Evolutionary conservation across 306 rosid genomes (phyloP), one percentile per base, ranked within the genome.

Genomic region (Dicorynia guianensis): DNA sequence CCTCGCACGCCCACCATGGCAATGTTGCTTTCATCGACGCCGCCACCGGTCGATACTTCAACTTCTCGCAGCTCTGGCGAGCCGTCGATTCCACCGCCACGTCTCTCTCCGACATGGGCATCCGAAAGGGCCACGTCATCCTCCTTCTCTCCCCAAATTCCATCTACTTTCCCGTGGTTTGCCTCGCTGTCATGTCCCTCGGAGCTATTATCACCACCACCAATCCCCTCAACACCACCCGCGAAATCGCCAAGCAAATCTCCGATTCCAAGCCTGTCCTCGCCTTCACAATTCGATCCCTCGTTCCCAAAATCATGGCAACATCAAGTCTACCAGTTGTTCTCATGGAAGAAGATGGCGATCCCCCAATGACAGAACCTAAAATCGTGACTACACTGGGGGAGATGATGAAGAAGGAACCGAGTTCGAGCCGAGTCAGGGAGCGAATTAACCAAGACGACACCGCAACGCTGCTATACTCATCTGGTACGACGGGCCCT

Each of bases 131-230:
- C 50, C 83, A 89, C 58, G 97, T 89, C 65, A 42, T 95, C 77
- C 95, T 92, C 70, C 74, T 95, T 13, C 87, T 95, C 53, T 92
- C 98, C 54, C 98, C 96, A 0, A 92, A 92, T 79, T 88, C 97
- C 48, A 89, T 95, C 55, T 74, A 66, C 82, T 92, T 92, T 72
- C 97, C 98, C 6, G 79, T 95, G 0, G 88, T 95, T 4, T 92
- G 97, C 81, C 91, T 92, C 33, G 90, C 96, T 76, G 85, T 85
- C 56, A 92, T 95, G 91, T 90, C 96, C 79, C 84, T 92, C n/a
- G 98, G 98, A 14, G 97, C 95, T 59, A 33, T 95, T 60, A 85
- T 95, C 69, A 92, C 97, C 81, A 90, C 98, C 79, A 90, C 96
- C 33, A 95, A 92, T 66, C 98, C 98, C 4, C 93, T 92, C 79